A percentile compares a stretch with the other conserved stretches of the same genome.
phyloP scores from a whole-genome alignment of 345 rosid genomes.

The Eucalyptus rudis region DNA sequence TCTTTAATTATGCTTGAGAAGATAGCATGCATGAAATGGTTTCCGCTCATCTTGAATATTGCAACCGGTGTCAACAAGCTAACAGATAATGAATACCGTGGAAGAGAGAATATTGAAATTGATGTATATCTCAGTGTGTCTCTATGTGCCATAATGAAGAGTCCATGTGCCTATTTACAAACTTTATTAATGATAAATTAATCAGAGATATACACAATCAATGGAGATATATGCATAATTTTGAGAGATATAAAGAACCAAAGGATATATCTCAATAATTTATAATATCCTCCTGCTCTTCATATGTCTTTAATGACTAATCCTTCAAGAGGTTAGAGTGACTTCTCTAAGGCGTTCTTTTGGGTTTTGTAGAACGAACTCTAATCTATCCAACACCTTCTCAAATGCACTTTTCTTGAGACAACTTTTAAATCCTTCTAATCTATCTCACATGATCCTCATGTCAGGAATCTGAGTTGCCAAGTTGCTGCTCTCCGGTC shows the following conservation, averaged over 20 bases:
- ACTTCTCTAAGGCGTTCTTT: background rate
- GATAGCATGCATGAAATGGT: background rate
- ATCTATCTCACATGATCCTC: background rate
- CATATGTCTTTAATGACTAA: too few species aligned
- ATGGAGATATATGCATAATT: too few species aligned
- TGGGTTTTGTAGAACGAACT: background rate
- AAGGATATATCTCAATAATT: background rate
- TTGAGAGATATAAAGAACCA: background rate
- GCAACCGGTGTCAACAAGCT: background rate
- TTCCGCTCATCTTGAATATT: background rate
- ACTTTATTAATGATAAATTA: background rate
- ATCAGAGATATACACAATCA: too few species aligned
- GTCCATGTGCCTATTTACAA: background rate
- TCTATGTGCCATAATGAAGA: background rate
- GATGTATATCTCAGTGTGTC: background rate
- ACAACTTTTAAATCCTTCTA: background rate
- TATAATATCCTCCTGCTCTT: background rate
- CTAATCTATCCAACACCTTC: background rate
- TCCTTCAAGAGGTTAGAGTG: background rate
- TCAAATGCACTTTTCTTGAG: background rate
- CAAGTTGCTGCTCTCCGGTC: too few species aligned
- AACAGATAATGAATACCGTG: background rate
- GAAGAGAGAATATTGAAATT: background rate
- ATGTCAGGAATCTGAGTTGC: background rate
- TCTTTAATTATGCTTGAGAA: background rate